These are phyloP conservation scores for Cyamopsis tetragonoloba DNA, from an alignment of 306 rosid genomes.

Conservation along the genomic window DNA sequence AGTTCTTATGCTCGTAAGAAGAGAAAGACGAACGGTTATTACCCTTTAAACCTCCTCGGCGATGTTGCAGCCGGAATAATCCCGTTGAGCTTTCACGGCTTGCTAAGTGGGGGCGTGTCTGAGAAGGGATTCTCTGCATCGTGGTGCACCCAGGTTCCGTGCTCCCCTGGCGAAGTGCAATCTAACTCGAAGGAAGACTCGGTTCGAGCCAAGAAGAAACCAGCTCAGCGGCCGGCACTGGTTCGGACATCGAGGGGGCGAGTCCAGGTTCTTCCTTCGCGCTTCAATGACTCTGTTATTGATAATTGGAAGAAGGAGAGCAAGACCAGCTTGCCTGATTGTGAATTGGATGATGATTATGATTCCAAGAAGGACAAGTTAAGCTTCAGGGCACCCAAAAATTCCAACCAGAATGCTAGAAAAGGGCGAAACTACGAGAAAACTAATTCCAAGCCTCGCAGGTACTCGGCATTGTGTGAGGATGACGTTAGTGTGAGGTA, in stretches of 20 bases:
- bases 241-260: constrained; percentile 92
- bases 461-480: constrained; percentile 51
- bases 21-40: constrained; percentile 68
- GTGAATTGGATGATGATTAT: constrained; percentile 46
- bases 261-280: constrained; percentile 97
- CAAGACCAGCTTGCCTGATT: constrained; percentile 49
- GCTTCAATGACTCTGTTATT: constrained; percentile 91
- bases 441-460: constrained; percentile 36
- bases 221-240: constrained; percentile 75
- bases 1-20: constrained; percentile 60
- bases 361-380: constrained; percentile 53
- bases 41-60: constrained; percentile 80
- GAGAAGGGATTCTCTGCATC: constrained; percentile 62
- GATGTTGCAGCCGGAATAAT: constrained; percentile 83
- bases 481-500: constrained; percentile 26
- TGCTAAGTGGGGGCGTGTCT: constrained; percentile 41
- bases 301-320: constrained; percentile 95
- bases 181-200: constrained; percentile 39
- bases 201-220: constrained; percentile 28
- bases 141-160: constrained; percentile 61
- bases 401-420: constrained; percentile 35
- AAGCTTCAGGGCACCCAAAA: constrained; percentile 46
- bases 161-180: constrained; percentile 54
- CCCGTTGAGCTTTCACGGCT: constrained; percentile 63
- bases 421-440: constrained; percentile 40